Percentiles rank a stretch among this genome's conserved stretches.
Evolutionary conservation across 1,139 yeast species (phyloP).

Genomic region (Taiozyma sp.): DNA sequence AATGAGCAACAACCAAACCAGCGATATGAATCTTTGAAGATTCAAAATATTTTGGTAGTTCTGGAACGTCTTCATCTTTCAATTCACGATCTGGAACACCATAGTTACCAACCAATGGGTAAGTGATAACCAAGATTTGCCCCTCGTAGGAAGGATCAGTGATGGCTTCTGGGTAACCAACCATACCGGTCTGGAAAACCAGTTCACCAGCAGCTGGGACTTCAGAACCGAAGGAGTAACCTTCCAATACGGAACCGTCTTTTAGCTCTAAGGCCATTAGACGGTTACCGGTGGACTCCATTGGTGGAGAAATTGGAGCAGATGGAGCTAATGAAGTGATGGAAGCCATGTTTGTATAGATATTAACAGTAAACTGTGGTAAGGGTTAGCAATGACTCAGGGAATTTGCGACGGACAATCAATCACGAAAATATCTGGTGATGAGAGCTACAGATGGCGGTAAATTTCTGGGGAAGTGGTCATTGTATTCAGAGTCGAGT

Average conservation of each 20-base stretch:
- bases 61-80: constrained; percentile 68
- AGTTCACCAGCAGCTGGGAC: constrained; percentile 87
- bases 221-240: constrained; percentile 97
- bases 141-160: constrained; percentile 99
- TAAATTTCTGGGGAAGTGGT: neutral
- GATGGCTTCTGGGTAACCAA: constrained; percentile 97
- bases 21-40: constrained; percentile 90
- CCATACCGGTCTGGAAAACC: constrained; percentile 99
- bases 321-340: constrained; percentile 36
- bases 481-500: neutral
- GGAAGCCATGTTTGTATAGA: constrained; percentile 20
- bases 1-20: constrained; percentile 95
- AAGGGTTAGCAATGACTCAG: neutral
- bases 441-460: neutral
- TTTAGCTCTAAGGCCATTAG: constrained; percentile 88
- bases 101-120: constrained; percentile 95
- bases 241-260: constrained; percentile 86
- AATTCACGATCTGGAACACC: constrained; percentile 93
- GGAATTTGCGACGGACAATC: neutral
- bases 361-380: neutral
- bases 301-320: constrained; percentile 84
- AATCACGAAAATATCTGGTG: neutral
- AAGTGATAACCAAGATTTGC: constrained; percentile 94
- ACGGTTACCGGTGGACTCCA: constrained; percentile 75
- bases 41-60: constrained; percentile 89